A percentile compares a stretch with the other conserved stretches of the same genome.
phyloP scores from a whole-genome alignment of 352 stramenopile genomes.

The Discostella stelligera region DNA sequence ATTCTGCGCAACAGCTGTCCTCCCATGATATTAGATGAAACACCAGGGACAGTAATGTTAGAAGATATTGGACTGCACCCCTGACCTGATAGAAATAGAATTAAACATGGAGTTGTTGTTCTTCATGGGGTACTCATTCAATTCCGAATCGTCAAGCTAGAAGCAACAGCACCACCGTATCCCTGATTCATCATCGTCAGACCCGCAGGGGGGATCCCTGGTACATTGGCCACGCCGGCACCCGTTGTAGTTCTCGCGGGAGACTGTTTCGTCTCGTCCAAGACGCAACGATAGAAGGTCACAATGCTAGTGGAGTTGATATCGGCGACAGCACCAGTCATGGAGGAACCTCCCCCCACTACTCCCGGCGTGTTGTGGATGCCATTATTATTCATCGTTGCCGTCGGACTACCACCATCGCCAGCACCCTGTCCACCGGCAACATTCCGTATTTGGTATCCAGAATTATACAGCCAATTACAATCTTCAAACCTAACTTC shows the following conservation, averaged over 20 bases:
- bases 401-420: background rate
- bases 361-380: background rate
- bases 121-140: background rate
- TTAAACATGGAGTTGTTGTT: conserved; percentile 12
- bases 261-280: conserved; percentile 48
- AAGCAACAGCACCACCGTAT: conserved; percentile 3
- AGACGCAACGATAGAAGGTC: conserved; percentile 70
- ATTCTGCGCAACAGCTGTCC: conserved; percentile 11
- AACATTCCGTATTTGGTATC: conserved; percentile 25
- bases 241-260: conserved; percentile 31
- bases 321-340: conserved; percentile 57
- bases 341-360: conserved; percentile 1
- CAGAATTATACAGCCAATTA: conserved; percentile 60
- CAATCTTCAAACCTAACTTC: conserved; percentile 72
- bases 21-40: conserved; percentile 21
- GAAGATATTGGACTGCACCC: too few species aligned
- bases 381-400: background rate
- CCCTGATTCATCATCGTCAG: conserved; percentile 11
- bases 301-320: conserved; percentile 68
- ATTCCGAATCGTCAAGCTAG: conserved; percentile 29
- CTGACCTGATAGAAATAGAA: background rate
- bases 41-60: conserved; percentile 35
- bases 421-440: conserved; percentile 5
- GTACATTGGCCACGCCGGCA: conserved; percentile 41
- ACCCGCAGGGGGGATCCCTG: conserved; percentile 31